Base-by-base conservation (phyloP, 495 filamentous ascomycete genomes). In the Aspergillus steynii region DNA sequence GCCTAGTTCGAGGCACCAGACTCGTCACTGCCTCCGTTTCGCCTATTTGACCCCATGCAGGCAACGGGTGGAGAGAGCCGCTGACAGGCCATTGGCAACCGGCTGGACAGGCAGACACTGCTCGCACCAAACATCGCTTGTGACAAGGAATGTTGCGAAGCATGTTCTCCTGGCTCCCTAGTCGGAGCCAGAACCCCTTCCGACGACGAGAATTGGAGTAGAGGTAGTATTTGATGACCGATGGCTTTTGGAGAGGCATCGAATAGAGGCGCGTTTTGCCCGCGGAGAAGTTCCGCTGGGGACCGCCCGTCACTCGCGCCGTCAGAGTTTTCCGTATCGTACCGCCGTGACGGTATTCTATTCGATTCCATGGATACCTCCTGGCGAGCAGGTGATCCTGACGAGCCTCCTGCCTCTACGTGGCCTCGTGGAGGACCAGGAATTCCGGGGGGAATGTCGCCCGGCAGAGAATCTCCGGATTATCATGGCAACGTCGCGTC, bases 11-110 rank as follows among this genome's bases (percentile, higher is more conserved):
- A 29, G 45, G 37, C 47, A 57, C 55, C n/a, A 31, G 55, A 57
- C 55, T 57, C 55, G 55, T 57, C 55, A 49, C 26, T 32, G 47
- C 55, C 55, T 57, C 60, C 60, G 64, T 66, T 56, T 57, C 56
- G 53, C 59, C 14, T 57, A 46, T 49, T 61, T 65, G 61, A 60
- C 63, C 64, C 60, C 56, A 66, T 66, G 52, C 53, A 61, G 64
- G 64, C 64, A 66, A 66, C 29, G 50, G 32, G 64, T 62, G 64
- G 64, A 62, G 64, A 66, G 45, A 31, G 15, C 4, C 8, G 34
- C 6, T 54, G 54, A 56, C 54, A 56, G n/a, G 29, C 31, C 32
- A 48, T 56, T 27, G 54, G 47, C 29, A 10, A 29, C 42, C 47
- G 32, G 42, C 55, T 29, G 55, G 62, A 51, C 59, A 59, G 56